Conservation (phyloP, 148 eudicot species). For the Chenopodium suecicum region DNA sequence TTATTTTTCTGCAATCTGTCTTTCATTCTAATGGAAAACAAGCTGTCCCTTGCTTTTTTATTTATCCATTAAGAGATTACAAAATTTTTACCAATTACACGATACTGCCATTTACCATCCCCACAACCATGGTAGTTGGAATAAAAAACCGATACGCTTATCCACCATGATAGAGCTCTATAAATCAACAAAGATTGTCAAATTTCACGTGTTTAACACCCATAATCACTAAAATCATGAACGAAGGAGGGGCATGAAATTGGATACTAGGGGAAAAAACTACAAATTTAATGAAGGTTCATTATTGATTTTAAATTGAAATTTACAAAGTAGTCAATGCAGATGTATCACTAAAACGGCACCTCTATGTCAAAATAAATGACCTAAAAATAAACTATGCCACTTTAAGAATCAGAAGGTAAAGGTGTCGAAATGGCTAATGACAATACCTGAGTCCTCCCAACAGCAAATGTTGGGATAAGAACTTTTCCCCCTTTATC, state of each 20-base stretch:
- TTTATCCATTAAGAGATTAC: too few relatives aligned
- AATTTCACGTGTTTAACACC: background rate
- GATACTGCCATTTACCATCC: background rate
- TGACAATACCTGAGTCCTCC: constrained; percentile 82
- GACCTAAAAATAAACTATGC: background rate
- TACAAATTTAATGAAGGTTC: background rate
- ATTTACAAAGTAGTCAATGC: background rate
- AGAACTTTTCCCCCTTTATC: constrained; percentile 89
- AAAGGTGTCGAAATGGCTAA: background rate
- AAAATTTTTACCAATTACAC: too few relatives aligned
- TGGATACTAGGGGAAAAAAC: too few relatives aligned
- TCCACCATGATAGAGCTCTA: background rate
- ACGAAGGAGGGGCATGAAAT: background rate
- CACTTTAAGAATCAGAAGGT: background rate
- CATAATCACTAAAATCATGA: background rate
- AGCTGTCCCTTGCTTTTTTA: too few relatives aligned
- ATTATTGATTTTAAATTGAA: too few relatives aligned
- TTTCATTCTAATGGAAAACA: too few relatives aligned
- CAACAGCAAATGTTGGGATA: constrained; percentile 93
- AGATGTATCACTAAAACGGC: background rate
- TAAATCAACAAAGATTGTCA: too few relatives aligned
- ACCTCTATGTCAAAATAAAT: background rate
- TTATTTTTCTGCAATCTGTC: too few relatives aligned
- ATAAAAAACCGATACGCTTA: background rate
- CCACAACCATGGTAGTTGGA: background rate